Percentiles rank a stretch among this genome's conserved stretches.
Conservation (phyloP, 2,329 filamentous ascomycete species). For the Rutstroemia sp. region DNA sequence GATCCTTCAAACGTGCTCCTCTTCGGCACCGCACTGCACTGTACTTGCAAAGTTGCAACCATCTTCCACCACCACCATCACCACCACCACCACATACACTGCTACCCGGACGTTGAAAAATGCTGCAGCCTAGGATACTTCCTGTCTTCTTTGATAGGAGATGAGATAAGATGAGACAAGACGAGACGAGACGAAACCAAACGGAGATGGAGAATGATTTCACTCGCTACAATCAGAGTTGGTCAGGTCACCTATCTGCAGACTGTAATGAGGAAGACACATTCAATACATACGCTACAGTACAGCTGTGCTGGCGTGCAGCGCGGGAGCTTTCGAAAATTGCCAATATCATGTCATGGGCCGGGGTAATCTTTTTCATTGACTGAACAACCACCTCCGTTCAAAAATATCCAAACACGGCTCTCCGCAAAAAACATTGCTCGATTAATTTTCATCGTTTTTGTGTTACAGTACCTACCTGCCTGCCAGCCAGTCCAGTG, state of each 20-base stretch:
- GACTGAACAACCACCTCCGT: neutral
- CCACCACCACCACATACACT: neutral
- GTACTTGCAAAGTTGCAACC: slow-evolving; percentile 9
- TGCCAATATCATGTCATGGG: neutral
- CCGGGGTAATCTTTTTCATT: neutral
- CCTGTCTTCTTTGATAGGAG: neutral
- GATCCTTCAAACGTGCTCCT: neutral
- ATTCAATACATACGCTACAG: neutral
- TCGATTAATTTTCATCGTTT: neutral
- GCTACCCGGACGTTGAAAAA: neutral
- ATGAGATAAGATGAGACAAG: neutral
- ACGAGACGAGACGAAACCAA: neutral
- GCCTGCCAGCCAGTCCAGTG: slow-evolving; percentile 1
- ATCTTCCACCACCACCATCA: neutral
- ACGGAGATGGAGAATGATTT: too few species aligned
- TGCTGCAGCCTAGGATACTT: slow-evolving; percentile 4
- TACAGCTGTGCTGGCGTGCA: slow-evolving; percentile 1
- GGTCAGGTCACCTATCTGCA: neutral
- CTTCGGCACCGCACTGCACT: neutral
- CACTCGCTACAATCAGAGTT: neutral
- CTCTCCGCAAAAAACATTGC: neutral
- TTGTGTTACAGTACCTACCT: neutral
- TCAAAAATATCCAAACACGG: slow-evolving; percentile 1
- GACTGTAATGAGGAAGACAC: neutral
- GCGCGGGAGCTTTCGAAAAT: neutral